Evolutionary conservation across 2,329 filamentous ascomycete species (phyloP), one percentile per base, ranked within the genome.

Genomic region (Paraconiothyrium sp.): DNA sequence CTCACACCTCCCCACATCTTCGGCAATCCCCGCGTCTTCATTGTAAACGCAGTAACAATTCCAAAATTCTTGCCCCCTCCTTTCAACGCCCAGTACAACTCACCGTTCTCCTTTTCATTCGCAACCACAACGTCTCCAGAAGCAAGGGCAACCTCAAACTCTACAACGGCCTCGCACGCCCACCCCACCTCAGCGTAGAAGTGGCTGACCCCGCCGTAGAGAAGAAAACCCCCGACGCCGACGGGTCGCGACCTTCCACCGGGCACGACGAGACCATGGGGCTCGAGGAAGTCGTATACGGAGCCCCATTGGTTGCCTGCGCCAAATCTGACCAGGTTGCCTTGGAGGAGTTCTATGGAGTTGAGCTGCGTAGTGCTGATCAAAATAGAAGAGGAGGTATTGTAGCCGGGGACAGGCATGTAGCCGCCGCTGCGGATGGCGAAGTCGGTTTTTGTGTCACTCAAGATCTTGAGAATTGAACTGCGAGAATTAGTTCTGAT

Each of bases 131-230:
- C 50, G 11, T 20, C n/a, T 4, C 76, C 78, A 43, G 68, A 64
- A 35, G 76, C 75, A 32, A 80, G 73, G 6, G 79, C 76, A 6
- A 78, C 64, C 37, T 75, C 68, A 24, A 68, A 64, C 24, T 63
- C 68, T 37, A 61, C 61, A 24, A 65, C 46, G 9, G 51, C 52
- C 39, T 65, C 62, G 13, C 37, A 54, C 4, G 41, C 62, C 13
- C 59, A 58, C 20, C 62, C 62, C 20, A 51, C 46, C 20, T 48
- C 34, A 32, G 16, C 34, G 32, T 48, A 57, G 46, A 57, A 57
- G 32, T 48, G 46, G 16, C 11, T n/a, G 1, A 57, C 35, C 2
- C 54, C 54, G 9, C 54, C 54, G n/a, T 50, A 13, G 5, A 52
- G 14, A 16, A 58, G 48, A 27, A 58, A 50, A 4, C 56, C 56